Base-by-base conservation (phyloP, 2,329 filamentous ascomycete species). In the Pseudogymnoascus sp. region DNA sequence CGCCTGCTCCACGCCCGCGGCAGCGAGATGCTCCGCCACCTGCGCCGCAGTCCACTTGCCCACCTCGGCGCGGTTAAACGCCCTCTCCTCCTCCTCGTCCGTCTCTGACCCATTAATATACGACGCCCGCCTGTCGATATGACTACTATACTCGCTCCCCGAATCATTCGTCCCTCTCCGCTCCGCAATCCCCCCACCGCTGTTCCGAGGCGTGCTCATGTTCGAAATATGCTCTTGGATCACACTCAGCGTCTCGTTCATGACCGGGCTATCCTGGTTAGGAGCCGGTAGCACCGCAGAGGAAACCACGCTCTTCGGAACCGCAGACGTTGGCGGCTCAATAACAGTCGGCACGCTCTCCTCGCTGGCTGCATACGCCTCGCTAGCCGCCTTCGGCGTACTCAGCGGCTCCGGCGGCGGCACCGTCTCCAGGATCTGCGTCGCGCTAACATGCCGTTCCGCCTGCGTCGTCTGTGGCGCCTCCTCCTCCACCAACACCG, bases 141-240 rank as follows among this genome's bases (percentile, higher is more conserved):
- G 86, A 65, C 85, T 90, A 76, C 92, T 96, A 75, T 96, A 96
- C 74, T 96, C 91, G 77, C 91, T 96, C 60, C 88, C 89, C 1
- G 92, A 96, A 74, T 96, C 91, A 67, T 86, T 91, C 47, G 81
- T 76, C 61, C 77, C 76, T 63, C 81, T 71, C 68, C 83, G 78
- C 67, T 87, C 74, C 35, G 74, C 75, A 26, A 84, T 82, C 5
- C 31, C 31, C 21, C 63, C 65, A n/a, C 66, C 64, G 62, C 68
- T 69, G 47, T 71, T 67, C 4, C 80, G 78, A 6, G 82, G 78
- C 17, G 82, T 83, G 66, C 83, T 79, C 67, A 97, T 84, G 74
- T 96, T 90, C 44, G 91, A 96, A 69, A 97, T 96, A 73, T 97
- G 93, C 76, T 97, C 93, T 74, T 97, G 89, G 71, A 97, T 97